Conservation (phyloP, 2,329 filamentous ascomycete genomes). For the Colletotrichum sp. region DNA sequence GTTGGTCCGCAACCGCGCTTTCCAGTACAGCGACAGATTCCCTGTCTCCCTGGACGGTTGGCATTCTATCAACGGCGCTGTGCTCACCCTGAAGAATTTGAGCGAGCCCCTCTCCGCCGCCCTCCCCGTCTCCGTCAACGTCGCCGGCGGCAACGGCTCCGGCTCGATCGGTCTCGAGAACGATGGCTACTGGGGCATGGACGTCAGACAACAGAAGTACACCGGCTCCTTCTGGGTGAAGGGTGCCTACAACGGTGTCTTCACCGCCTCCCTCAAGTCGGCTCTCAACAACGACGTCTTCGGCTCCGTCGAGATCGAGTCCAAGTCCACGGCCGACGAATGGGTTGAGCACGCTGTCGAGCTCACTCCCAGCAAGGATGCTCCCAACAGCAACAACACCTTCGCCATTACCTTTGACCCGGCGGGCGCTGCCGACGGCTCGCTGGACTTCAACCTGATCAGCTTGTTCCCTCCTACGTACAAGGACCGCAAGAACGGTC, state of each 20-base stretch:
- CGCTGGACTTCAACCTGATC: slow-evolving; percentile 62
- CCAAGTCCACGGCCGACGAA: slow-evolving; percentile 39
- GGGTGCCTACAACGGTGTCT: slow-evolving; percentile 50
- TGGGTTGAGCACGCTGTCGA: slow-evolving; percentile 58
- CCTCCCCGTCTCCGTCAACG: slow-evolving; percentile 56
- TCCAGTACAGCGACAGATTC: slow-evolving; percentile 58
- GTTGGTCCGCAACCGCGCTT: slow-evolving; percentile 72
- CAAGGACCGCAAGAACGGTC: slow-evolving; percentile 62
- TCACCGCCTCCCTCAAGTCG: slow-evolving; percentile 52
- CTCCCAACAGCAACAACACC: slow-evolving; percentile 59
- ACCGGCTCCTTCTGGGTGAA: slow-evolving; percentile 59
- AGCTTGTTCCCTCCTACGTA: slow-evolving; percentile 66
- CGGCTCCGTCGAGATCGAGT: slow-evolving; percentile 51
- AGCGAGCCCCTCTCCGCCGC: slow-evolving; percentile 54
- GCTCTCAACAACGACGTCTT: slow-evolving; percentile 49
- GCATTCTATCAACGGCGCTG: slow-evolving; percentile 46
- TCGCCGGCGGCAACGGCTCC: slow-evolving; percentile 34
- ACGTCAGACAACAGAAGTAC: slow-evolving; percentile 51
- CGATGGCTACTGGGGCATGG: slow-evolving; percentile 63
- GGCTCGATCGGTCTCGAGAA: slow-evolving; percentile 53
- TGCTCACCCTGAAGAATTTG: slow-evolving; percentile 51
- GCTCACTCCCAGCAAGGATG: slow-evolving; percentile 48
- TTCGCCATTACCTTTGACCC: slow-evolving; percentile 60
- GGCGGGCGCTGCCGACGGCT: slow-evolving; percentile 37
- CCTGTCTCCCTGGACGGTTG: slow-evolving; percentile 51